A percentile compares a stretch with the other conserved stretches of the same genome.
phyloP scores from a whole-genome alignment of 2,329 filamentous ascomycete genomes.

The Monosporascus ibericus region DNA sequence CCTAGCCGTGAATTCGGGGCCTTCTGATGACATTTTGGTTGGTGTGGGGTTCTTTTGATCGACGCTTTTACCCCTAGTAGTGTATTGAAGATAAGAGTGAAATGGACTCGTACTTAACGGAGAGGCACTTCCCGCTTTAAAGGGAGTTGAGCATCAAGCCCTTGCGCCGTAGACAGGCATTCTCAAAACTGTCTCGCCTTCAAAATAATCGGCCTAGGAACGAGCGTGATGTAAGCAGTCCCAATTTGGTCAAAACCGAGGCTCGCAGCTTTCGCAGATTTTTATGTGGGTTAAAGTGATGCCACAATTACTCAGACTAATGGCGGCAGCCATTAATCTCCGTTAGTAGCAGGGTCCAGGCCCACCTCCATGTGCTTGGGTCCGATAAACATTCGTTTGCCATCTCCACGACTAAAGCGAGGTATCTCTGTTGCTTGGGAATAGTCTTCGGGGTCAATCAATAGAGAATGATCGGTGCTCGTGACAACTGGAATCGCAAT shows the following conservation, averaged over 20 bases:
- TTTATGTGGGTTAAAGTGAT: background rate
- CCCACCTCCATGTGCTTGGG: too few species aligned
- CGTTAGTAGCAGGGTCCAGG: too few species aligned
- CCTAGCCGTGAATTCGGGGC: constrained; percentile 26
- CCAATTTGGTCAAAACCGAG: background rate
- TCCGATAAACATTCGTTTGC: too few species aligned
- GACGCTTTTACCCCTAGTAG: background rate
- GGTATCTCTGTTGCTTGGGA: too few species aligned
- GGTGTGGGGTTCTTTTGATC: background rate
- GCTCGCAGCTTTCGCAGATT: background rate
- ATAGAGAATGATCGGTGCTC: too few species aligned
- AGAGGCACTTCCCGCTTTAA: background rate
- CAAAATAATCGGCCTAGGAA: background rate
- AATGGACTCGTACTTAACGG: background rate
- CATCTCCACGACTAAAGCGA: too few species aligned
- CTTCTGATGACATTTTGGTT: constrained; percentile 12
- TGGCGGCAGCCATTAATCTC: too few species aligned
- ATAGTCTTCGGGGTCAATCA: too few species aligned
- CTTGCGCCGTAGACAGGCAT: background rate
- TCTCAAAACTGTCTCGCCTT: background rate
- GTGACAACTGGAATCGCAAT: too few species aligned
- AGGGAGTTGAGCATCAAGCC: background rate
- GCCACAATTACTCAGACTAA: background rate
- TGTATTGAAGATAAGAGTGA: background rate
- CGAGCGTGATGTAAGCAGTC: background rate